These are phyloP conservation scores for Ceratobasidium sp. DNA, from an alignment of 1,284 basidiomycete species.

Conservation along the genomic window DNA sequence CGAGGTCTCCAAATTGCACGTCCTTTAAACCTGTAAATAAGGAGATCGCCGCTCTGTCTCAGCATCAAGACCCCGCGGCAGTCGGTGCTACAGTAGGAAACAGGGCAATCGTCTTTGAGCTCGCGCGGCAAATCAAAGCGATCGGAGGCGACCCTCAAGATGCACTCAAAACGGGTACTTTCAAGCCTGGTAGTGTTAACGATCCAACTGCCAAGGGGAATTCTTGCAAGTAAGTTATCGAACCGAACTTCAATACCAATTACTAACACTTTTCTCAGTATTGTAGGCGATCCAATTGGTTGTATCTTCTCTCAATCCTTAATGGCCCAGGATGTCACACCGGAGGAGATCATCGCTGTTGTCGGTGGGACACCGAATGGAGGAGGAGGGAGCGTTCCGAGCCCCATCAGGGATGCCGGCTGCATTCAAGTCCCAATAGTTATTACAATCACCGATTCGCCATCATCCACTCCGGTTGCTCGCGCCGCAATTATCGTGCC, in stretches of 20 bases:
- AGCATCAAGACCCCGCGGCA: constrained; percentile 75
- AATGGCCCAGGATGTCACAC: constrained; percentile 67
- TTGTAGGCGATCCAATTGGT: constrained; percentile 63
- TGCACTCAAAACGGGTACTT: constrained; percentile 72
- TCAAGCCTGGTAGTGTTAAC: constrained; percentile 65
- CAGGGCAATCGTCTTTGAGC: constrained; percentile 68
- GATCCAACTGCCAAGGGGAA: constrained; percentile 61
- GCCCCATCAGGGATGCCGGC: constrained; percentile 37
- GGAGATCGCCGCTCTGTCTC: constrained; percentile 72
- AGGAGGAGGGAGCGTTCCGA: constrained; percentile 6
- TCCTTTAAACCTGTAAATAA: constrained; percentile 68
- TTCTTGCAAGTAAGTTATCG: constrained; percentile 52
- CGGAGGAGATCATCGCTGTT: constrained; percentile 65
- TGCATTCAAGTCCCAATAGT: constrained; percentile 45
- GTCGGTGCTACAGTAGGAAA: constrained; percentile 67
- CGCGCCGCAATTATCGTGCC: constrained; percentile 45
- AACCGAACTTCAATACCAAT: constrained; percentile 60
- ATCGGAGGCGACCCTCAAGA: constrained; percentile 71
- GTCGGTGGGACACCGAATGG: constrained; percentile 41
- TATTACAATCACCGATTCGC: constrained; percentile 42
- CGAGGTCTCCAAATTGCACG: constrained; percentile 63
- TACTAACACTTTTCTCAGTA: constrained; percentile 53
- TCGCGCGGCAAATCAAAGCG: constrained; percentile 70
- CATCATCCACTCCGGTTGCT: constrained; percentile 39
- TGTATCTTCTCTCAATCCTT: constrained; percentile 74